Evolutionary conservation across 2,329 filamentous ascomycete species (phyloP).

Genomic region (Calonectria pteridis): DNA sequence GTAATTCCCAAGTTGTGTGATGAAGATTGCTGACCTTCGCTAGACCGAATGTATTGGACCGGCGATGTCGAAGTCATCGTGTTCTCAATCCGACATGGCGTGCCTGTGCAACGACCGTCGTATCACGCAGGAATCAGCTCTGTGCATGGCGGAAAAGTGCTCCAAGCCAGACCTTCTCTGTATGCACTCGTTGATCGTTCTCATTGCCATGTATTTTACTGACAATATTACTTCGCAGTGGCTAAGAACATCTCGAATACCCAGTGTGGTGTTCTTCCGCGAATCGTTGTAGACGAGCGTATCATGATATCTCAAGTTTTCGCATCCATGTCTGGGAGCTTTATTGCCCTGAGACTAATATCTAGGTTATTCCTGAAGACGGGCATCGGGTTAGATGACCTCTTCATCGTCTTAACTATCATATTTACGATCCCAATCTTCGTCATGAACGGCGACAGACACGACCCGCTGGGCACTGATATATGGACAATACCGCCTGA

Average conservation of each 20-base stretch:
- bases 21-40: neutral
- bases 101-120: neutral
- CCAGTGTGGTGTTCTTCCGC: slow-evolving; percentile 29
- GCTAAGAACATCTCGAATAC: slow-evolving; percentile 1
- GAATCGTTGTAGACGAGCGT: slow-evolving; percentile 48
- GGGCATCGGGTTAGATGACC: slow-evolving; percentile 55
- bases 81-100: neutral
- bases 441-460: slow-evolving; percentile 43
- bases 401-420: slow-evolving; percentile 48
- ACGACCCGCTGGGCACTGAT: slow-evolving; percentile 62
- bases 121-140: neutral
- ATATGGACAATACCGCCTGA: slow-evolving; percentile 61
- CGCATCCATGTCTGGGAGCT: slow-evolving; percentile 52
- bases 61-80: neutral
- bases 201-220: neutral
- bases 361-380: slow-evolving; percentile 51
- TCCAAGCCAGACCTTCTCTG: neutral
- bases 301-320: slow-evolving; percentile 50
- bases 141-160: neutral
- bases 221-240: slow-evolving; percentile 24
- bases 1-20: neutral
- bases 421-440: slow-evolving; percentile 45
- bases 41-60: neutral
- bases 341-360: slow-evolving; percentile 57
- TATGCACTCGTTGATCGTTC: neutral